Conservation (phyloP, 1,284 basidiomycete genomes). For the Somion occarium region DNA sequence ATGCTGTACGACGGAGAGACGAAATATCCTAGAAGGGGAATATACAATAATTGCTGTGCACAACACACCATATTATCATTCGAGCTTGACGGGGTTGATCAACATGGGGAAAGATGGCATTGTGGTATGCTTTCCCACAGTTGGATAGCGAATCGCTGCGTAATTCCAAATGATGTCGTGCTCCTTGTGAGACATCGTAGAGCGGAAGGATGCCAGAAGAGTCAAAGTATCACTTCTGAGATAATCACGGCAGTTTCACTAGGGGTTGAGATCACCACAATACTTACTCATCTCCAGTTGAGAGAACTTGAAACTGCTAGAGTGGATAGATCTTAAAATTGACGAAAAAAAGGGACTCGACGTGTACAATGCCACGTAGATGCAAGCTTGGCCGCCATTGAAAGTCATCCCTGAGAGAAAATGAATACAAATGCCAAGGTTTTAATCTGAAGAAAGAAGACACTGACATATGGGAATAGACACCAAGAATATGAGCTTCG, state of each 20-base stretch:
- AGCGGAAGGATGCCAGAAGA: not conserved
- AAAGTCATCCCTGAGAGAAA: conserved; percentile 4
- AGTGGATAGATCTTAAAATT: not conserved
- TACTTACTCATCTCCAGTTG: conserved; percentile 2
- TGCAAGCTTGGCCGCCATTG: conserved; percentile 4
- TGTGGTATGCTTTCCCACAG: not conserved
- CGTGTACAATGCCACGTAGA: not conserved
- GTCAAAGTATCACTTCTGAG: too few species aligned
- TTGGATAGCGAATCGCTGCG: not conserved
- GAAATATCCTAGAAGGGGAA: too few species aligned
- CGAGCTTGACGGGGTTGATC: not conserved
- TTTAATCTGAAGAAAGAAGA: not conserved
- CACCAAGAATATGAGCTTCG: conserved; percentile 12
- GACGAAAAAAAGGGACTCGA: not conserved
- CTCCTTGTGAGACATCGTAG: not conserved
- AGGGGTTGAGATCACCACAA: too few species aligned
- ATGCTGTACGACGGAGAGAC: too few species aligned
- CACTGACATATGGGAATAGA: conserved; percentile 14
- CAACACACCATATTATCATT: too few species aligned
- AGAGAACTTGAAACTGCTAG: not conserved
- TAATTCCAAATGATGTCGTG: not conserved
- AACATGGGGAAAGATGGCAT: not conserved
- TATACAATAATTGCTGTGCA: too few species aligned
- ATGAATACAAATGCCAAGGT: not conserved
- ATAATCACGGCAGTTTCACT: too few species aligned